Base-by-base conservation (phyloP, 345 rosid genomes). In the Moricandia moricandioides region DNA sequence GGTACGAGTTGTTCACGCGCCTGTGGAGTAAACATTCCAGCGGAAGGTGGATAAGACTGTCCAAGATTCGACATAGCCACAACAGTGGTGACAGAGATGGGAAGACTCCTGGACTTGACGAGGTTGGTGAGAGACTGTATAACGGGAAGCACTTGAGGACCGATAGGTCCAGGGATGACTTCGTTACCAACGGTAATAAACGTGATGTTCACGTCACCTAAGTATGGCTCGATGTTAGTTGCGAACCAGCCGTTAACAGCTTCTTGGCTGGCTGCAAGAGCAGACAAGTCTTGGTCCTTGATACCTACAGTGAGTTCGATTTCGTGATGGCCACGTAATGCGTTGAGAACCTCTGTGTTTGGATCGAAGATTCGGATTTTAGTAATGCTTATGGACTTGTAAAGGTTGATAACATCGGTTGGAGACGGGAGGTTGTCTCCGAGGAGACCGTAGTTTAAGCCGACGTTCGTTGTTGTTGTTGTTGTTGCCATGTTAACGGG, bases 381-480 rank as follows among this genome's bases (percentile, higher is more conserved):
- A 0, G 69, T 49, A 1, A 83, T 72, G 14, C 31, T 18, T 17
- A 75, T 52, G 12, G 63, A 62, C 69, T 78, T 61, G 79, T 76
- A 83, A 11, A 88, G 81, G 5, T 10, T 29, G 21, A 84, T 67
- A 0, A 83, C 89, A 0, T 73, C 37, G 7, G 69, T 7, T 1
- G 86, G 81, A 51, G 83, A 3, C 0, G 87, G 85, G 34, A 85
- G 84, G 62, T 87, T 83, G 65, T 85, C 75, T 6, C 82, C 86
- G 14, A 70, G 73, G 56, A 81, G 62, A 0, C 84, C 85, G 65
- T 86, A 85, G 65, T 68, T 76, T 14, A 85, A 81, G 6, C 84
- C 86, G 80, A 65, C 35, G 34, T 60, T 60, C 29, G 54, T 9
- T 33, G 54, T 27, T 16, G 54, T 47, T 27, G 29, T 27, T 27